Base-by-base conservation (phyloP, 2,329 filamentous ascomycete genomes). In the Elsinoe necatrix region DNA sequence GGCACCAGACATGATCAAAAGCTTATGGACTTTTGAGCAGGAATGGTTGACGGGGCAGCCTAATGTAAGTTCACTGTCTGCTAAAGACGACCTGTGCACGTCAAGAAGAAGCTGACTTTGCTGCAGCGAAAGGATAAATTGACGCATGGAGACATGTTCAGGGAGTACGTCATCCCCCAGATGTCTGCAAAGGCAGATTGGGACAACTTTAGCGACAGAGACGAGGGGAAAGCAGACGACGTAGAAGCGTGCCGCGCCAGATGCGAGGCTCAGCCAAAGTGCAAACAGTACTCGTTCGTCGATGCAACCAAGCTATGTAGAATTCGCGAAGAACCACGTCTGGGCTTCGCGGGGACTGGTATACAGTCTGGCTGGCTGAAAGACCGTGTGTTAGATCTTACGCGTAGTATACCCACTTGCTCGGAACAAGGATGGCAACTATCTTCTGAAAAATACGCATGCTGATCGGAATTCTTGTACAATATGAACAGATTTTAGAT, bases 101-200 rank as follows among this genome's bases (percentile, higher is more conserved):
- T n/a, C n/a, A n/a, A n/a, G 34, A 35, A 31, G 5, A 11, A 7
- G 6, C n/a, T 31, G 31, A 45, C 37, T 31, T 43, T 5, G 18
- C 39, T 12, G 1, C 18, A 20, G 6, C 34, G 20, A 3, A 39
- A 21, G 20, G 43, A n/a, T 16, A 9, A 23, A 27, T 7, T 29
- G 42, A 14, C 61, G 39, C 67, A 69, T 52, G 58, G 61, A n/a
- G 65, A 69, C 25, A 59, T 67, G 1, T 69, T 66, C 61, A 62
- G 59, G 18, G 27, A 59, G 5, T 66, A 63, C 47, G 58, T 66
- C 6, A 43, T 64, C 23, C 65, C 66, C 0, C 58, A 64, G 37
- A 56, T 59, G 1, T 18, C 42, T 0, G 55, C 59, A 12, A 59
- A 63, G 7, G 37, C 18, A 0, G 57, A 64, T 23, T 69, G 67